Conservation (phyloP, 2,329 filamentous ascomycete genomes). For the Aureobasidium sp. region DNA sequence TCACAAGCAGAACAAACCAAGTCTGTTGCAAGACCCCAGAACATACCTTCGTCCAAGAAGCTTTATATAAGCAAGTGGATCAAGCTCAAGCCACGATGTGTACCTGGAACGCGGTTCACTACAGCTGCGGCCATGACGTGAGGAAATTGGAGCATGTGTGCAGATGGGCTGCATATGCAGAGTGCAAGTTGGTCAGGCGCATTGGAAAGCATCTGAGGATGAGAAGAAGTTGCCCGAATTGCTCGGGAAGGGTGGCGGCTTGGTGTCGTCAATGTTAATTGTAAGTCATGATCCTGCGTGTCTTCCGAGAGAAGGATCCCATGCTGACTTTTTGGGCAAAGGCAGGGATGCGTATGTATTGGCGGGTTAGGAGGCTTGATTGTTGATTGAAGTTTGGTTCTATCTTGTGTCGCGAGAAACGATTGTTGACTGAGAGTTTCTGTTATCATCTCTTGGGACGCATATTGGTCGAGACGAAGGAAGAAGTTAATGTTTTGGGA, state of each 20-base stretch:
- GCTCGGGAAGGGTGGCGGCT: background rate
- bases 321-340: background rate
- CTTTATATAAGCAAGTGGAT: background rate
- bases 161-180: constrained; percentile 1
- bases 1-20: background rate
- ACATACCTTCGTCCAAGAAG: background rate
- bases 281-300: background rate
- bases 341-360: background rate
- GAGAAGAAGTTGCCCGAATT: constrained; percentile 1
- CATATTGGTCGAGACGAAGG: background rate
- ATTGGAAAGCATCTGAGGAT: background rate
- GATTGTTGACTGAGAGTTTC: too few species aligned
- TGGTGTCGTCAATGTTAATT: constrained; percentile 6
- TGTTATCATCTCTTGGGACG: background rate
- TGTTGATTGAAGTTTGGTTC: background rate
- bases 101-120: constrained; percentile 8
- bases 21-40: background rate
- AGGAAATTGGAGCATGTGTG: background rate
- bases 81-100: background rate
- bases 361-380: background rate
- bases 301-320: too few species aligned
- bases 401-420: background rate
- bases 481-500: background rate
- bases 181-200: background rate
- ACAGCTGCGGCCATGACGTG: constrained; percentile 6